These are phyloP conservation scores for Debaryomyces sp. DNA, from an alignment of 1,139 yeast species.

Conservation along the genomic window DNA sequence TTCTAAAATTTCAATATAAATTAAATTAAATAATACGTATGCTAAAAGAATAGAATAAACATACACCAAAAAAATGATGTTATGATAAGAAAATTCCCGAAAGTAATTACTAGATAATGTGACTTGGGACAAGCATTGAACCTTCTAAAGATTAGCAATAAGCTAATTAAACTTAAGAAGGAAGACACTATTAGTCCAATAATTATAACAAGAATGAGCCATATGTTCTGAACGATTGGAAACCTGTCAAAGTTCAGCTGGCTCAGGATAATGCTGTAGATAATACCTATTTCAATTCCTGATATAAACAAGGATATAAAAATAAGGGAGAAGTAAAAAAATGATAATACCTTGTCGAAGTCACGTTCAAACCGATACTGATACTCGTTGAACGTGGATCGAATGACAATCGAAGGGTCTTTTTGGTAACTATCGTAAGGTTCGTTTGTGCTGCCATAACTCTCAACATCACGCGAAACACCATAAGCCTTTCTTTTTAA, in stretches of 20 bases:
- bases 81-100: background rate
- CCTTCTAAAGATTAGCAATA: constrained; percentile 34
- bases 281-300: constrained; percentile 49
- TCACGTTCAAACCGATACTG: constrained; percentile 7
- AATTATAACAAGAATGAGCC: constrained; percentile 35
- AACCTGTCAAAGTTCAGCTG: constrained; percentile 27
- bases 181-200: constrained; percentile 39
- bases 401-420: background rate
- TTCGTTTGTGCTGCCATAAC: background rate
- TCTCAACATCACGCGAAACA: background rate
- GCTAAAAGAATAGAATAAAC: constrained; percentile 1
- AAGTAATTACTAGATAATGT: constrained; percentile 16
- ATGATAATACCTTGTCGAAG: constrained; percentile 29
- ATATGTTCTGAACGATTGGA: constrained; percentile 32
- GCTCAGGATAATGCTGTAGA: constrained; percentile 34
- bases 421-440: background rate
- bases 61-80: constrained; percentile 4
- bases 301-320: constrained; percentile 40
- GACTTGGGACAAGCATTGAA: constrained; percentile 28
- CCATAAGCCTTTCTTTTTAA: background rate
- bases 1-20: background rate
- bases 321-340: constrained; percentile 40
- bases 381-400: constrained; percentile 2
- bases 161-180: constrained; percentile 35
- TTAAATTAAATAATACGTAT: background rate